Conservation (phyloP, 345 rosid species). For the Eucalyptus rudis region DNA sequence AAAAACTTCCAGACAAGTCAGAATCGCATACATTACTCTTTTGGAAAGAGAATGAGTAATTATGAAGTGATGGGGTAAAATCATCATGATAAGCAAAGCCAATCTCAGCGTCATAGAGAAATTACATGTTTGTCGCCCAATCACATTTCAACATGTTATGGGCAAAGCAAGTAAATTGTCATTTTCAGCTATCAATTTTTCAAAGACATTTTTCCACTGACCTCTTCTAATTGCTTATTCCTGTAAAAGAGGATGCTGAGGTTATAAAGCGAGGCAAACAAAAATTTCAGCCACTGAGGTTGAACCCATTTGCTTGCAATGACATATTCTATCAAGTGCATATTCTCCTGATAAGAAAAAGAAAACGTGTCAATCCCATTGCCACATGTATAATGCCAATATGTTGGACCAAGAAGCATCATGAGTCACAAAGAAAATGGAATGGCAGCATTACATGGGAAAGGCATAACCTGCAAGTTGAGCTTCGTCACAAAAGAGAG, state of each 20-base stretch:
- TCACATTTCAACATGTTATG: not conserved
- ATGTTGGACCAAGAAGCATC: not conserved
- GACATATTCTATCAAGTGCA: conserved; percentile 27
- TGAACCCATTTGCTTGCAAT: conserved; percentile 54
- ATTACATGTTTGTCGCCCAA: not conserved
- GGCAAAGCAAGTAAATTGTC: not conserved
- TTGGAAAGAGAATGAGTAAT: not conserved
- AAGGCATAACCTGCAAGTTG: conserved; percentile 40
- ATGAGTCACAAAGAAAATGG: not conserved
- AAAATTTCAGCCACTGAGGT: conserved; percentile 51
- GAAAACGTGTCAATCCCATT: not conserved
- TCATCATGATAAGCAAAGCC: not conserved
- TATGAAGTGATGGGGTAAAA: not conserved
- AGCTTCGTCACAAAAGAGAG: conserved; percentile 43
- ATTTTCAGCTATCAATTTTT: not conserved
- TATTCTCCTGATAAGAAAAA: conserved; percentile 43
- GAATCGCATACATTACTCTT: not conserved
- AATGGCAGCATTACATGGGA: not conserved
- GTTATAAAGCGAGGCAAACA: conserved; percentile 46
- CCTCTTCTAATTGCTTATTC: conserved; percentile 60
- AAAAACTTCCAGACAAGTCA: not conserved
- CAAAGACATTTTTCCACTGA: not conserved
- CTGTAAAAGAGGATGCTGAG: conserved; percentile 57
- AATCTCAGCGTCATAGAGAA: not conserved
- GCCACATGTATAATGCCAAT: conserved; percentile 3